A percentile compares a stretch with the other conserved stretches of the same genome.
phyloP scores from a whole-genome alignment of 176 grass and related monocot genomes.

The Eremochloa ophiuroides region DNA sequence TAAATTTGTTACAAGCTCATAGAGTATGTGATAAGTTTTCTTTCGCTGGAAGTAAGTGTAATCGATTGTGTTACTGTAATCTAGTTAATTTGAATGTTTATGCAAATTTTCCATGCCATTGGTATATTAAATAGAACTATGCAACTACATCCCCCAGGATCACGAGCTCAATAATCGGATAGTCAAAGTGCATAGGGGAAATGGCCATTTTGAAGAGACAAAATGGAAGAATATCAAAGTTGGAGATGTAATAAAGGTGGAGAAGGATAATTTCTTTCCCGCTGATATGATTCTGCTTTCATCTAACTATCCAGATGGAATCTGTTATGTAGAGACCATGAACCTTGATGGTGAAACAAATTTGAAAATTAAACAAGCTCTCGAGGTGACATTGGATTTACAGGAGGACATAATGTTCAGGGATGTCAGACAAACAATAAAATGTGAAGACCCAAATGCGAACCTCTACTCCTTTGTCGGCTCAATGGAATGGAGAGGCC shows the following conservation, averaged over 20 bases:
- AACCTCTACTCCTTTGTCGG: constrained; percentile 96
- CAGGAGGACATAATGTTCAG: constrained; percentile 52
- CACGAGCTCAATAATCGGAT: constrained; percentile 83
- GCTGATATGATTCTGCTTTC: constrained; percentile 96
- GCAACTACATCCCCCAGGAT: constrained; percentile 58
- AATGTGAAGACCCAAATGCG: constrained; percentile 95
- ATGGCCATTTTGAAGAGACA: constrained; percentile 58
- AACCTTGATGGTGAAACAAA: constrained; percentile 99
- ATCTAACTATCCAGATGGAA: constrained; percentile 88
- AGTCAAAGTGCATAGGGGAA: constrained; percentile 61
- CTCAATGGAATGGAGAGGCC: constrained; percentile 59
- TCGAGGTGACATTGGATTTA: constrained; percentile 70
- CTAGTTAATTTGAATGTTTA: background rate
- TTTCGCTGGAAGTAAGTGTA: background rate
- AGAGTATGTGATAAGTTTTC: background rate
- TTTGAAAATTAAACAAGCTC: constrained; percentile 92
- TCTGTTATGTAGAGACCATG: constrained; percentile 98
- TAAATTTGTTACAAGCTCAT: background rate
- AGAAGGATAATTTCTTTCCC: constrained; percentile 94
- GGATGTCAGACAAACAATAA: constrained; percentile 56
- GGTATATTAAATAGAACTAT: constrained; percentile 27
- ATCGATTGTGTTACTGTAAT: background rate
- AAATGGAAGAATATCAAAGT: constrained; percentile 82
- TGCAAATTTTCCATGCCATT: constrained; percentile 11
- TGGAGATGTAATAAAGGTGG: constrained; percentile 96